These are phyloP conservation scores for Colletotrichum neosansevieriae DNA, from an alignment of 2,329 filamentous ascomycete species.

Conservation along the genomic window DNA sequence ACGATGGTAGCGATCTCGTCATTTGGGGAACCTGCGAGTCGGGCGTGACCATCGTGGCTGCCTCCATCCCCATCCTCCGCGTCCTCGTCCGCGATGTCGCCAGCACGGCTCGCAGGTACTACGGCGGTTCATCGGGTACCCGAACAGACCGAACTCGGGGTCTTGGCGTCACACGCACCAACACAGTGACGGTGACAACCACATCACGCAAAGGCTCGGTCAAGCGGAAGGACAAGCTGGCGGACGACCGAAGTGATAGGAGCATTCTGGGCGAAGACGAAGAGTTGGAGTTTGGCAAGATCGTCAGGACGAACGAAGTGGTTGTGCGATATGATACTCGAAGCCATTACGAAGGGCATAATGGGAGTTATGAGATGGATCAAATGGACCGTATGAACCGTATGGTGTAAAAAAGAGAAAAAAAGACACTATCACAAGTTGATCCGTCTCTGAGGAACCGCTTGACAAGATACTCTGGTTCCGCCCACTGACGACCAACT, in stretches of 20 bases:
- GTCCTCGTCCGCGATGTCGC: constrained; percentile 37
- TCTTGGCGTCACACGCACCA: constrained; percentile 2
- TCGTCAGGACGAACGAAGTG: constrained; percentile 41
- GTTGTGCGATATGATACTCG: constrained; percentile 40
- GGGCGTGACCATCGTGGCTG: constrained; percentile 29
- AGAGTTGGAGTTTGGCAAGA: constrained; percentile 38
- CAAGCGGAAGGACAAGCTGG: constrained; percentile 29
- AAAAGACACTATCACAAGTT: neutral
- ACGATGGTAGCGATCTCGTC: constrained; percentile 23
- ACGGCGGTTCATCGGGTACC: constrained; percentile 17
- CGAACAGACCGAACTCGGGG: constrained; percentile 15
- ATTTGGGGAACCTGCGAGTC: constrained; percentile 32
- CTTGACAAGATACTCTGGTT: constrained; percentile 14
- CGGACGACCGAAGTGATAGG: constrained; percentile 38
- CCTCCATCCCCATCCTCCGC: constrained; percentile 39
- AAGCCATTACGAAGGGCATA: constrained; percentile 9
- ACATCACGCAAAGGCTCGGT: constrained; percentile 19
- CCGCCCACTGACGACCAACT: neutral
- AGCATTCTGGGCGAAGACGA: constrained; percentile 32
- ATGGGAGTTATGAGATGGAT: constrained; percentile 24
- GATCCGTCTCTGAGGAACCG: constrained; percentile 5
- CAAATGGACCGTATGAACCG: constrained; percentile 31
- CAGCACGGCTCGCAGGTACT: constrained; percentile 20
- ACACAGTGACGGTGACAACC: constrained; percentile 28
- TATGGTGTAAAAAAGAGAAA: constrained; percentile 31